phyloP scores from a whole-genome alignment of 345 rosid species.

The Mallotus nudiflorus region DNA sequence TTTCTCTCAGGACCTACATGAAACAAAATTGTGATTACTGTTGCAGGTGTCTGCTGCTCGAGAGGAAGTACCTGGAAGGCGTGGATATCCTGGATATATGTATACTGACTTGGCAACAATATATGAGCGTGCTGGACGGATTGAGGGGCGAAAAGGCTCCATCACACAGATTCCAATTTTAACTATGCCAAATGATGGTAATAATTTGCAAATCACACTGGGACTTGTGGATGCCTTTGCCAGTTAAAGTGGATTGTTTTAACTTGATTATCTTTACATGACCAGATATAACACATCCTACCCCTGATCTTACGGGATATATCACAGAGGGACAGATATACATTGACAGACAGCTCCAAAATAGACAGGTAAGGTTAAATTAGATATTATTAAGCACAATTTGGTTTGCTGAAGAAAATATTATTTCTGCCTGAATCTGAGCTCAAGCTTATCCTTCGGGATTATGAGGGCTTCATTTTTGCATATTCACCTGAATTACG shows the following conservation, averaged over 20 bases:
- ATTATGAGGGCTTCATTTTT: background rate
- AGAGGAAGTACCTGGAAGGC: constrained; percentile 99
- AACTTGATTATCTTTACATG: constrained; percentile 5
- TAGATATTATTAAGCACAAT: constrained; percentile 3
- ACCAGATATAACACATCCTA: constrained; percentile 97
- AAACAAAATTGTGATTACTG: constrained; percentile 18
- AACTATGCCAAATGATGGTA: constrained; percentile 99
- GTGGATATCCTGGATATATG: constrained; percentile 99
- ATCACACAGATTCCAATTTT: constrained; percentile 97
- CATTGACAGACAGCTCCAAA: constrained; percentile 78
- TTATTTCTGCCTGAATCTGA: background rate
- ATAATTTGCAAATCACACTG: constrained; percentile 9
- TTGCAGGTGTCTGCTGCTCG: constrained; percentile 98
- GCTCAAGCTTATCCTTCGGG: background rate
- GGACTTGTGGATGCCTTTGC: constrained; percentile 1
- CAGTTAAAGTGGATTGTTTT: constrained; percentile 1
- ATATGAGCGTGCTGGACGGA: constrained; percentile 97
- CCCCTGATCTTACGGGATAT: constrained; percentile 98
- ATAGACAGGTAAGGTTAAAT: constrained; percentile 63
- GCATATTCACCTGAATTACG: background rate
- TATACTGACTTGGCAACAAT: constrained; percentile 99
- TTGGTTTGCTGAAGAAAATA: background rate
- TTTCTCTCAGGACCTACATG: background rate
- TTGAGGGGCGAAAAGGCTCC: constrained; percentile 97
- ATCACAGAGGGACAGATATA: constrained; percentile 97